Conservation (phyloP, 1,284 basidiomycete species). For the Marasmius sp. region DNA sequence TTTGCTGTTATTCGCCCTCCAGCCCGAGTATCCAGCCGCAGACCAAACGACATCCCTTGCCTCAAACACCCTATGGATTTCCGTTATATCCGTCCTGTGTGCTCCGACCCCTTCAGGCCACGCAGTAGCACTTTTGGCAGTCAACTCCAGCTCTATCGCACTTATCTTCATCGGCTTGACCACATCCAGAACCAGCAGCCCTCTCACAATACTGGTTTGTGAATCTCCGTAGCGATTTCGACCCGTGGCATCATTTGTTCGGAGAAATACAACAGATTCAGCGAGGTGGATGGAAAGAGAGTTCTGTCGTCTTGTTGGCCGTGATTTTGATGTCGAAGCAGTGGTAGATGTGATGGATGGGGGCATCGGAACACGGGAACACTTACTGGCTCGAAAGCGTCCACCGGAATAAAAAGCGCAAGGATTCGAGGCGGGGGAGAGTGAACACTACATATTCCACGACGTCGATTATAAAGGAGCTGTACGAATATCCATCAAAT, state of each 20-base stretch:
- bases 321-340: not conserved
- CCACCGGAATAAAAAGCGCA: not conserved
- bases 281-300: conserved; percentile 66
- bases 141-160: conserved; percentile 79
- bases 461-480: not conserved
- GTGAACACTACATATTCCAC: not conserved
- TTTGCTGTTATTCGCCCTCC: not conserved
- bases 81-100: conserved; percentile 76
- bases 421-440: not conserved
- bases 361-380: not conserved
- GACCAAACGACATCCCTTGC: conserved; percentile 73
- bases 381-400: not conserved
- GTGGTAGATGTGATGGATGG: not conserved
- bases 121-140: conserved; percentile 61
- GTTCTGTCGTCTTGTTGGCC: conserved; percentile 23
- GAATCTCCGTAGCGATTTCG: conserved; percentile 49
- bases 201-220: conserved; percentile 81
- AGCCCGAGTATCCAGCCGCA: conserved; percentile 32
- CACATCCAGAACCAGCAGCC: conserved; percentile 82
- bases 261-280: conserved; percentile 82
- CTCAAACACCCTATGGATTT: conserved; percentile 79
- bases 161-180: conserved; percentile 85
- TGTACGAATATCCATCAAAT: not conserved
- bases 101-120: conserved; percentile 92
- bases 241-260: conserved; percentile 49